phyloP scores from a whole-genome alignment of 352 stramenopile species.

The Pythium sp. region DNA sequence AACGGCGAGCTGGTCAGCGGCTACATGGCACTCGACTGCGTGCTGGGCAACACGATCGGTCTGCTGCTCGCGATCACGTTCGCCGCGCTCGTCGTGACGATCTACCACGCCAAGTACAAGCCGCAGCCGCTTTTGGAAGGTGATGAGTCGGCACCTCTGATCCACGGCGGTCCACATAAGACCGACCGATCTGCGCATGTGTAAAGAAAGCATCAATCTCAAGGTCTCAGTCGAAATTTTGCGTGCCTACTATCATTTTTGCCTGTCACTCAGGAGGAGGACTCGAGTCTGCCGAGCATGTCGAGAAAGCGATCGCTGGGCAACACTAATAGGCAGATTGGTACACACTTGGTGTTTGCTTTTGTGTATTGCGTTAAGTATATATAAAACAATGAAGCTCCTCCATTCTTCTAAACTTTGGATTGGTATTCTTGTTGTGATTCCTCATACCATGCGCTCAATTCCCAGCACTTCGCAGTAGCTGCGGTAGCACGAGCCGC shows the following conservation, averaged over 20 bases:
- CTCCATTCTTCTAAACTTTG: background rate
- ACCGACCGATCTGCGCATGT: background rate
- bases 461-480: conserved; percentile 32
- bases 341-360: background rate
- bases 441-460: background rate
- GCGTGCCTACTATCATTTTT: background rate
- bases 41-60: conserved; percentile 72
- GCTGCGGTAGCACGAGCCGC: conserved; percentile 38
- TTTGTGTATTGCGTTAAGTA: conserved; percentile 14
- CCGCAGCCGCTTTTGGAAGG: conserved; percentile 7
- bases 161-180: conserved; percentile 20
- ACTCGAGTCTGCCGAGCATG: background rate
- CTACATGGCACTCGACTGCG: conserved; percentile 70
- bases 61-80: conserved; percentile 57
- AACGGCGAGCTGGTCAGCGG: conserved; percentile 63
- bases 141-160: conserved; percentile 47
- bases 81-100: conserved; percentile 35
- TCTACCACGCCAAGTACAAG: conserved; percentile 52
- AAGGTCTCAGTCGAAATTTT: background rate
- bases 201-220: background rate
- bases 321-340: background rate
- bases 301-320: conserved; percentile 9
- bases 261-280: background rate
- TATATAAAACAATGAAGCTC: conserved; percentile 14
- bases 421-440: background rate